Evolutionary conservation across 129 eudicot genomes (phyloP).

Genomic region (Saposhnikovia divaricata): DNA sequence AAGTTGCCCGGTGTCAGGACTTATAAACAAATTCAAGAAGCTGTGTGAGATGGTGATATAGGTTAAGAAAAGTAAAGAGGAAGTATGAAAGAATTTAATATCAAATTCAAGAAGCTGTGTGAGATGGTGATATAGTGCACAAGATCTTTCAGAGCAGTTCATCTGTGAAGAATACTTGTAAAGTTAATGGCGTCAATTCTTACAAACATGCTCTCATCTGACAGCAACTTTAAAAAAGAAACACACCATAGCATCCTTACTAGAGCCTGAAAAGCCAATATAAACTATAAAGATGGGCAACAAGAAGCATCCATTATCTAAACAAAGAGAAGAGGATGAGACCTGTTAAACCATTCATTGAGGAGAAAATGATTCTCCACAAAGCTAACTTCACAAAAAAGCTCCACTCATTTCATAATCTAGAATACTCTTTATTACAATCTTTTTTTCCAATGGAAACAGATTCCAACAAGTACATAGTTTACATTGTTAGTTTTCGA

Average conservation of each 20-base stretch:
- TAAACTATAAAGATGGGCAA: slow-evolving; percentile 20
- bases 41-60: not conserved
- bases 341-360: slow-evolving; percentile 17
- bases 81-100: not conserved
- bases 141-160: not conserved
- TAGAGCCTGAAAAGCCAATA: slow-evolving; percentile 18
- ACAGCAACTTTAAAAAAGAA: not conserved
- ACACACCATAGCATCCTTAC: slow-evolving; percentile 6
- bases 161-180: slow-evolving; percentile 4
- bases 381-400: not conserved
- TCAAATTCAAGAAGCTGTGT: no score
- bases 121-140: not conserved
- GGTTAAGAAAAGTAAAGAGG: not conserved
- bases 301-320: slow-evolving; percentile 16
- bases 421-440: not conserved
- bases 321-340: slow-evolving; percentile 6
- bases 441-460: not conserved
- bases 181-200: slow-evolving; percentile 7
- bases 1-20: not conserved
- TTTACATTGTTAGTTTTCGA: not conserved
- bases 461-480: not conserved
- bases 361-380: slow-evolving; percentile 18
- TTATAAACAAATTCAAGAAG: not conserved
- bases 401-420: not conserved
- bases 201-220: not conserved